A percentile compares a stretch with the other conserved stretches of the same genome.
Conservation (phyloP, 306 rosid species). For the Vigna nakashimae region DNA sequence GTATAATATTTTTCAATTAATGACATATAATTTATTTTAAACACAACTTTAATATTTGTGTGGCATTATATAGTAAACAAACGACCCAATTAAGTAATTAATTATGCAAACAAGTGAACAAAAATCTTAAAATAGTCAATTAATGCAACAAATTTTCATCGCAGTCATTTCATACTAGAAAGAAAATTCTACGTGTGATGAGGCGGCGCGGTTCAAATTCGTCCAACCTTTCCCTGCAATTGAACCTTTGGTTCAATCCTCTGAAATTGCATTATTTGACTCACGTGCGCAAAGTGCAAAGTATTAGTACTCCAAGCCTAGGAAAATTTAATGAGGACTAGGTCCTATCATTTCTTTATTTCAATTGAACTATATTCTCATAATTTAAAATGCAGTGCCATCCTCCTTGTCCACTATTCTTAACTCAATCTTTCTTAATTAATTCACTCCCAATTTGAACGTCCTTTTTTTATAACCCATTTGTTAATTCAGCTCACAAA, state of each 20-base stretch:
- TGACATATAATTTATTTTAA: too few species aligned
- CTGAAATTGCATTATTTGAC: slow-evolving; percentile 26
- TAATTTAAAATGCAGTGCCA: neutral
- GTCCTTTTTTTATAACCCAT: neutral
- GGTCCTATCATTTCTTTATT: neutral
- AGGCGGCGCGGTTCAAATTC: neutral
- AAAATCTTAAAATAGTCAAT: neutral
- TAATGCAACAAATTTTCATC: neutral
- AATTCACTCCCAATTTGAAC: slow-evolving; percentile 13
- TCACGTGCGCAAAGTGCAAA: neutral
- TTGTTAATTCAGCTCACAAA: neutral
- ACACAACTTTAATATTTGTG: too few species aligned
- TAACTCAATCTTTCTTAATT: neutral
- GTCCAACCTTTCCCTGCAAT: neutral
- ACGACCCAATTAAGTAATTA: too few species aligned
- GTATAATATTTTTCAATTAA: too few species aligned
- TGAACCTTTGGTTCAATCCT: neutral
- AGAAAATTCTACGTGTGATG: neutral
- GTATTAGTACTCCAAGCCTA: neutral
- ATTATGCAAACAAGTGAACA: too few species aligned
- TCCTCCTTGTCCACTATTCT: slow-evolving; percentile 38
- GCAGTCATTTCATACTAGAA: neutral
- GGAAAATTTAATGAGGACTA: neutral
- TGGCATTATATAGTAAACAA: too few species aligned
- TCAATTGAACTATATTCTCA: neutral